These are phyloP conservation scores for Globisporangium camurandrum DNA, from an alignment of 352 stramenopile genomes.

Conservation along the genomic window DNA sequence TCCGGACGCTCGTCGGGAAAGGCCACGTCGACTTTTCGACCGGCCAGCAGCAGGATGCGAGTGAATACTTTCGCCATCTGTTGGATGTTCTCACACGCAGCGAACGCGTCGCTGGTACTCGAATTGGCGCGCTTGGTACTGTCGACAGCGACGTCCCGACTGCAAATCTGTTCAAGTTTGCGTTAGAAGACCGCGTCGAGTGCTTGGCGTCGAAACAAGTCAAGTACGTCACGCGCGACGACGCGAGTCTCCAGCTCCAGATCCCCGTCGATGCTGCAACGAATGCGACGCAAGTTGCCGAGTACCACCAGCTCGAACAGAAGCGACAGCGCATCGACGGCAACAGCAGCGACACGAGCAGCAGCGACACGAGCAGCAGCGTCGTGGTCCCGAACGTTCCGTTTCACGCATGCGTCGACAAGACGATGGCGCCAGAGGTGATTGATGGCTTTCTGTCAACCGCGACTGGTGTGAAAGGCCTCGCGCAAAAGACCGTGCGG, in stretches of 20 bases:
- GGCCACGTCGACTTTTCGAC: constrained; percentile 95
- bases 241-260: constrained; percentile 76
- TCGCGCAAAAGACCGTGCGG: constrained; percentile 72
- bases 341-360: constrained; percentile 21
- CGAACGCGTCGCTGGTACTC: constrained; percentile 53
- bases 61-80: constrained; percentile 96
- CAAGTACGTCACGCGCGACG: constrained; percentile 80
- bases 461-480: constrained; percentile 67
- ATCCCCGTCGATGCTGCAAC: constrained; percentile 84
- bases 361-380: constrained; percentile 20
- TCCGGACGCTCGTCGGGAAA: constrained; percentile 93
- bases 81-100: constrained; percentile 89
- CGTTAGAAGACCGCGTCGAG: constrained; percentile 77
- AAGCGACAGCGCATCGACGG: constrained; percentile 82
- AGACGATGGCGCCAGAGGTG: constrained; percentile 84
- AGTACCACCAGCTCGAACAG: constrained; percentile 80
- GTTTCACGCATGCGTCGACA: constrained; percentile 92
- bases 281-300: constrained; percentile 80
- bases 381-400: constrained; percentile 89
- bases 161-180: constrained; percentile 91
- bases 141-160: constrained; percentile 47
- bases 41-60: constrained; percentile 96
- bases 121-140: constrained; percentile 36
- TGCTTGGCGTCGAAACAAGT: constrained; percentile 73
- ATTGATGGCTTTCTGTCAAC: constrained; percentile 89